Percentiles rank a stretch among this genome's conserved stretches.
These are phyloP conservation scores for Cucumis sativus DNA, from an alignment of 306 rosid genomes.

Conservation along the genomic window DNA sequence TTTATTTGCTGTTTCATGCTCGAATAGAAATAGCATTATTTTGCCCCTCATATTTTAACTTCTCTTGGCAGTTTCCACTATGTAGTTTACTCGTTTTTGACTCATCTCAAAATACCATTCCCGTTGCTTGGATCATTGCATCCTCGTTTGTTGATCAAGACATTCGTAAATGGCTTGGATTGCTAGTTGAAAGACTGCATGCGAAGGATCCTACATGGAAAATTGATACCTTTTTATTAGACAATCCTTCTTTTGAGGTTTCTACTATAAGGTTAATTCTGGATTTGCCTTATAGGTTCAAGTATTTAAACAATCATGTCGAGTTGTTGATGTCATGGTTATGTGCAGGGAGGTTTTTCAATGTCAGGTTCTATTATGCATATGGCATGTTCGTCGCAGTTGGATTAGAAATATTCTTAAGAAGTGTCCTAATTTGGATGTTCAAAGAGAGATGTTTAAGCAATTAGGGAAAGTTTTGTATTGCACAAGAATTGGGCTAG, in stretches of 20 bases:
- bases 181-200: conserved; percentile 44
- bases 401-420: conserved; percentile 47
- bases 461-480: conserved; percentile 53
- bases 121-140: conserved; percentile 73
- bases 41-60: neutral
- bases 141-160: conserved; percentile 41
- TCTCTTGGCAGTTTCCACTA: conserved; percentile 42
- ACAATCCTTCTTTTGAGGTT: conserved; percentile 55
- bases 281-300: conserved; percentile 1
- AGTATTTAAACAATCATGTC: neutral
- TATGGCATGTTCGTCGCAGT: conserved; percentile 62
- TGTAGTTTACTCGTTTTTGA: conserved; percentile 66
- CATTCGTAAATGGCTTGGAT: conserved; percentile 54
- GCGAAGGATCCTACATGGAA: conserved; percentile 61
- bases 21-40: neutral
- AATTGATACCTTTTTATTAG: conserved; percentile 47
- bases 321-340: conserved; percentile 13
- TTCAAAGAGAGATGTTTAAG: conserved; percentile 54
- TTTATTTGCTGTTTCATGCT: neutral
- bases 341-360: conserved; percentile 63
- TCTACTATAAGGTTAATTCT: conserved; percentile 37
- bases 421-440: conserved; percentile 54
- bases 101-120: conserved; percentile 63
- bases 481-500: conserved; percentile 45
- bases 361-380: conserved; percentile 48